Evolutionary conservation across 495 filamentous ascomycete genomes (phyloP), one percentile per base, ranked within the genome.

Genomic region (Astrocystis sublimbata): DNA sequence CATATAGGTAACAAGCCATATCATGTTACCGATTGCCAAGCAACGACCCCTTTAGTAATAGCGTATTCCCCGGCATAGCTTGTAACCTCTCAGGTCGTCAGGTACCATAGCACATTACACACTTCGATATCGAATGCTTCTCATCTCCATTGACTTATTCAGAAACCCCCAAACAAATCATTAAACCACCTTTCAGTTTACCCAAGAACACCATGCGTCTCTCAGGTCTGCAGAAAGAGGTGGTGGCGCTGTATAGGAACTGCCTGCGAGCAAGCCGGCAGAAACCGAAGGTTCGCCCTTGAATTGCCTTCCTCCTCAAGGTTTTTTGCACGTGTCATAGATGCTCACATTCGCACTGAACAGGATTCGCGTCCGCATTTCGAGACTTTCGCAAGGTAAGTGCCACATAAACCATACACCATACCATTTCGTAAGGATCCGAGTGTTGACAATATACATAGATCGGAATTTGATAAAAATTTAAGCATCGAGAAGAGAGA

Each of bases 171-270:
- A 36, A 36, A 6, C 33, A 6, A 36, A 49, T 30, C 21, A 2
- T 10, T 15, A 21, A 15, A 30, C 31, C 12, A 30, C 46, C 6
- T 19, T 49, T 6, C 13, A 36, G 13, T 13, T 6, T 36, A 21
- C n/a, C 15, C 8, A 19, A 24, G 42, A 19, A 40, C 58, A 65
- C 49, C 47, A 84, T 83, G 79, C 83, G 86, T 69, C 81, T 90
- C 19, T 96, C 93, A 8, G 96, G 96, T 36, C 81, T 98, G n/a
- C 96, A 98, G 69, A 88, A 86, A 70, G 90, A 96, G 58, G 93
- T 98, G 7, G 74, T 98, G 41, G 80, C 85, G 36, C 85, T 98
- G 9, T 98, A 98, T 68, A 87, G 92, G 47, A 84, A 86, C 67
- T 97, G 92, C 66, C 79, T 98, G 28, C 82, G 92, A 51, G 90